Conservation (phyloP, 257 asterid species). For the Solanum virginianum region DNA sequence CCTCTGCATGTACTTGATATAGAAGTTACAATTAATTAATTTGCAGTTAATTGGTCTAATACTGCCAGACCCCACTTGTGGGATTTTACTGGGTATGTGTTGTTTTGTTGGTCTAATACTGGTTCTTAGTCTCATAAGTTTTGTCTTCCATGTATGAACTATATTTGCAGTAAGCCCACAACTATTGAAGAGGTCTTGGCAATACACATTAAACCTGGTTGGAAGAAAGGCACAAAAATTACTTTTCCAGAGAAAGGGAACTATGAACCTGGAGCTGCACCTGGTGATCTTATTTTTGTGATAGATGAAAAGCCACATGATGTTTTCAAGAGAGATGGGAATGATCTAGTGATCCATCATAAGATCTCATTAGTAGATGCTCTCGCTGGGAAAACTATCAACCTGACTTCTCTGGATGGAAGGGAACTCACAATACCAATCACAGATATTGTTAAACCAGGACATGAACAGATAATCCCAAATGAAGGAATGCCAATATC, state of each 20-base stretch:
- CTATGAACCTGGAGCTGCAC: not conserved
- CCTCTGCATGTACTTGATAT: not conserved
- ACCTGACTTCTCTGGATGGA: conserved; percentile 1
- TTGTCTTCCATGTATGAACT: not conserved
- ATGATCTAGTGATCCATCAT: conserved; percentile 2
- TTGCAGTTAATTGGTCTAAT: not conserved
- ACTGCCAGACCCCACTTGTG: too few relatives aligned
- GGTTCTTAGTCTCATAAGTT: not conserved
- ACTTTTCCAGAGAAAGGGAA: conserved; percentile 16
- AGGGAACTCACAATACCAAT: not conserved
- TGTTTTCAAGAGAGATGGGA: conserved; percentile 3
- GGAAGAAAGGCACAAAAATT: conserved; percentile 13
- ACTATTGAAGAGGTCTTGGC: conserved; percentile 5
- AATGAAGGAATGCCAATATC: conserved; percentile 6
- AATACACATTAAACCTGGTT: conserved; percentile 6
- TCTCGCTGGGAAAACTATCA: conserved; percentile 3
- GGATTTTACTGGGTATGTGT: too few relatives aligned
- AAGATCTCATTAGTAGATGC: conserved; percentile 7
- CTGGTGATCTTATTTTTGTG: conserved; percentile 4
- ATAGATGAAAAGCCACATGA: conserved; percentile 9
- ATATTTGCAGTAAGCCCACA: conserved; percentile 3
- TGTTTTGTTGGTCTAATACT: not conserved
- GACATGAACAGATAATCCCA: not conserved
- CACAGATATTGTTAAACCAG: not conserved
- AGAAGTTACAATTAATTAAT: not conserved